Evolutionary conservation across 305 asterid species (phyloP), one percentile per base, ranked within the genome.

Genomic region (Fraxinus sp.): DNA sequence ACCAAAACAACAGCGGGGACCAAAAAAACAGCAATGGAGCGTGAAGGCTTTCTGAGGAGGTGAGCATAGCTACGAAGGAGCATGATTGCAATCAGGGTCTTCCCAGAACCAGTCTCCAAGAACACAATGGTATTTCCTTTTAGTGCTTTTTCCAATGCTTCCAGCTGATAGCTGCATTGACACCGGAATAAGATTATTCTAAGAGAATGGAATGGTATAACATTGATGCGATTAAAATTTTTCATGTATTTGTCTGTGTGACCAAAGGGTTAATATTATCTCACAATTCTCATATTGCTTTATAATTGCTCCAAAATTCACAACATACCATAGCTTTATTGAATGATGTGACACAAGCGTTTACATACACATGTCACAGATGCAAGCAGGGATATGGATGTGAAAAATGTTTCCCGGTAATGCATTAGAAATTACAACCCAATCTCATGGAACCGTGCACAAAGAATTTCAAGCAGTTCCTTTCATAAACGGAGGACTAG

Each of bases 51-150:
- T 75, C 91, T 82, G 75, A 93, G 83, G 26, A 85, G 78, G 77
- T 85, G 83, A 4, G 94, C 93, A 37, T 90, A 91, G 86, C 93
- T 90, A 9, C 97, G 91, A 4, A 95, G 87, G 78, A 95, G 98
- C 98, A 93, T 95, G 78, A 92, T 86, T 0, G 98, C 95, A 10
- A 95, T 92, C 5, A 92, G 86, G 30, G 97, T 95, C 88, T 95
- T 95, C 13, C 98, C 98, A 0, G 95, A 88, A 49, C 98, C 97
- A 0, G 98, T 93, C 82, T 94, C 98, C 26, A 95, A 83, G 91
- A 78, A 93, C 76, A 93, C 96, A 77, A 93, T 79, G 0, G 98
- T 95, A 83, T 95, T 93, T 83, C 87, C 91, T 84, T 88, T 82
- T 64, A 95, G 62, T 10, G 97, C 96, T 62, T 33, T 86, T 83